Percentiles rank a stretch among this genome's conserved stretches.
Conservation (phyloP, 2,329 filamentous ascomycete species). For the Clonostachys solani region DNA sequence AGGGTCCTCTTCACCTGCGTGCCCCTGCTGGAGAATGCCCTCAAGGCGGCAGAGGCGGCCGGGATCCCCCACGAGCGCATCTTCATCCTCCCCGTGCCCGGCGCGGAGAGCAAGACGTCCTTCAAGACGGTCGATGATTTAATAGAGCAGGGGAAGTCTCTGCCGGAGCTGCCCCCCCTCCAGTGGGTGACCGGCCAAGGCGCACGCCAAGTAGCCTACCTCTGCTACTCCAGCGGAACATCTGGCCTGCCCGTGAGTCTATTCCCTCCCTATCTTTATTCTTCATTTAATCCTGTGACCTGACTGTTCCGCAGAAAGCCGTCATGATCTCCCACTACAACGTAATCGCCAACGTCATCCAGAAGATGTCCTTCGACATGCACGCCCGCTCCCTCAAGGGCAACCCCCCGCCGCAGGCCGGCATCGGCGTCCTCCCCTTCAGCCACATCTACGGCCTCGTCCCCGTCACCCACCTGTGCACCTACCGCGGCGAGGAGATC, state of each 20-base stretch:
- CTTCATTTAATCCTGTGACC: not conserved
- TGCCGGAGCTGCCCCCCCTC: constrained; percentile 49
- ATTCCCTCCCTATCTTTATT: not conserved
- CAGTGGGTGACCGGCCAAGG: constrained; percentile 62
- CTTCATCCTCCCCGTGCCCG: constrained; percentile 66
- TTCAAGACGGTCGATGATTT: constrained; percentile 66
- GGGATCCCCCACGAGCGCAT: constrained; percentile 61
- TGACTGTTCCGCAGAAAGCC: constrained; percentile 54
- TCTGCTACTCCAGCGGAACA: constrained; percentile 79
- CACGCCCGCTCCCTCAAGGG: constrained; percentile 43
- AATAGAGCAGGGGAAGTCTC: constrained; percentile 52
- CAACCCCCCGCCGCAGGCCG: constrained; percentile 32
- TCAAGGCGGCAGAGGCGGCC: constrained; percentile 58
- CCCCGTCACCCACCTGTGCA: constrained; percentile 61
- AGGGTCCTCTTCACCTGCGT: constrained; percentile 69
- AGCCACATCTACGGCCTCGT: constrained; percentile 81
- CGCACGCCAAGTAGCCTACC: constrained; percentile 64
- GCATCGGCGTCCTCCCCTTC: constrained; percentile 68
- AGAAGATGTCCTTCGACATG: constrained; percentile 44
- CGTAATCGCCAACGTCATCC: constrained; percentile 71
- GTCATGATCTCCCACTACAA: constrained; percentile 80
- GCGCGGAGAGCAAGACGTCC: constrained; percentile 42
- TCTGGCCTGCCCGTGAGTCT: constrained; percentile 66
- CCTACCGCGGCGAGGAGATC: constrained; percentile 69
- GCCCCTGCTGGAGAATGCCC: constrained; percentile 59